Evolutionary conservation across 208 protist species (phyloP).

Genomic region (Leishmania turanica): DNA sequence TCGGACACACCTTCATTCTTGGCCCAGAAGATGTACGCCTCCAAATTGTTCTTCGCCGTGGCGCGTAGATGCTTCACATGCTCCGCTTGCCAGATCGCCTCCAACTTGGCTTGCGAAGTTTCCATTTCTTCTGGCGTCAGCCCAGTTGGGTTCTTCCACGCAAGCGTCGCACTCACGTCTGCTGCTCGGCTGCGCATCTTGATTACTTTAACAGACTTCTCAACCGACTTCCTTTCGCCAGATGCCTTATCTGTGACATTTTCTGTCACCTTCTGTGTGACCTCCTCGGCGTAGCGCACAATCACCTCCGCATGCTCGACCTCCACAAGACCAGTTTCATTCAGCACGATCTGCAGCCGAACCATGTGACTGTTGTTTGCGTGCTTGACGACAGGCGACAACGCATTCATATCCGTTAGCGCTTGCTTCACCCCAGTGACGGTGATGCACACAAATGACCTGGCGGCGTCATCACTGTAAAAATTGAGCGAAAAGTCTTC

Average conservation of each 20-base stretch:
- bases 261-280: conserved; percentile 35
- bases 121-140: conserved; percentile 34
- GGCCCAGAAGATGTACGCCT: conserved; percentile 77
- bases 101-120: conserved; percentile 44
- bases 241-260: conserved; percentile 31
- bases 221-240: conserved; percentile 24
- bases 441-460: conserved; percentile 41
- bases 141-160: conserved; percentile 42
- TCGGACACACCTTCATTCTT: conserved; percentile 71
- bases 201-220: conserved; percentile 25
- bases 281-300: conserved; percentile 64
- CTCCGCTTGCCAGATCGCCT: conserved; percentile 56
- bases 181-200: conserved; percentile 45
- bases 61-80: conserved; percentile 57
- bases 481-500: conserved; percentile 76
- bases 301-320: conserved; percentile 63
- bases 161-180: conserved; percentile 31
- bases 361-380: conserved; percentile 84
- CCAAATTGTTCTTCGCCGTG: conserved; percentile 83
- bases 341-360: conserved; percentile 70
- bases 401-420: conserved; percentile 45
- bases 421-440: conserved; percentile 52
- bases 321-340: conserved; percentile 73
- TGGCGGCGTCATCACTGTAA: conserved; percentile 20
- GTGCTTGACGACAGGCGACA: conserved; percentile 48